These are phyloP conservation scores for Galium porrigens DNA, from an alignment of 305 asterid genomes.

Conservation along the genomic window DNA sequence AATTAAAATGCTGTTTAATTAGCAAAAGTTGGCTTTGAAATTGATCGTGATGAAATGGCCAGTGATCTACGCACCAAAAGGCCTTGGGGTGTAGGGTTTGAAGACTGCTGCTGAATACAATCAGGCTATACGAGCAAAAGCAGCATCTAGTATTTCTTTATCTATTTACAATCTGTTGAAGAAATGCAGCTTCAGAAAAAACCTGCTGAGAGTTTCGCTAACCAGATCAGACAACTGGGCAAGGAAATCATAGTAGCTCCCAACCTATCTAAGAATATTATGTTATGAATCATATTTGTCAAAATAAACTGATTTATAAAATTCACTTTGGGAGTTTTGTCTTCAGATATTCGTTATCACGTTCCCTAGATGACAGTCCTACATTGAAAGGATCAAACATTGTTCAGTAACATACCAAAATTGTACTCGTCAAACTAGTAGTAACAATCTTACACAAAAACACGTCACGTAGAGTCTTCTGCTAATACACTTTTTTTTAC, in stretches of 20 bases:
- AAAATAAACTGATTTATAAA: no score
- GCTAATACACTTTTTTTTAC: background rate
- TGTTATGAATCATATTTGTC: background rate
- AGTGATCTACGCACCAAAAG: no score
- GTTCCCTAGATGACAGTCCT: background rate
- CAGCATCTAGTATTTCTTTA: no score
- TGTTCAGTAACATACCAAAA: background rate
- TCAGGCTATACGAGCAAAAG: no score
- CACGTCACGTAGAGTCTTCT: background rate
- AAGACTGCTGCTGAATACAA: background rate
- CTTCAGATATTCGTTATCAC: background rate
- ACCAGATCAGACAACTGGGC: no score
- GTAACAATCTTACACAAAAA: background rate
- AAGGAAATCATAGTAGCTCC: background rate
- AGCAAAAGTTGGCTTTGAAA: background rate
- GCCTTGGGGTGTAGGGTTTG: no score
- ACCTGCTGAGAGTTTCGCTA: no score
- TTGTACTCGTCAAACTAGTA: no score
- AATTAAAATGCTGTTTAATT: background rate
- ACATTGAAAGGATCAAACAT: background rate
- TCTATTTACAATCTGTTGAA: no score
- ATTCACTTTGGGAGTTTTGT: background rate
- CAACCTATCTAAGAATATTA: background rate
- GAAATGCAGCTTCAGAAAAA: no score
- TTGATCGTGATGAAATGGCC: no score